Percentiles rank a stretch among this genome's conserved stretches.
These are phyloP conservation scores for Spergularia bocconei DNA, from an alignment of 148 eudicot species.

Conservation along the genomic window DNA sequence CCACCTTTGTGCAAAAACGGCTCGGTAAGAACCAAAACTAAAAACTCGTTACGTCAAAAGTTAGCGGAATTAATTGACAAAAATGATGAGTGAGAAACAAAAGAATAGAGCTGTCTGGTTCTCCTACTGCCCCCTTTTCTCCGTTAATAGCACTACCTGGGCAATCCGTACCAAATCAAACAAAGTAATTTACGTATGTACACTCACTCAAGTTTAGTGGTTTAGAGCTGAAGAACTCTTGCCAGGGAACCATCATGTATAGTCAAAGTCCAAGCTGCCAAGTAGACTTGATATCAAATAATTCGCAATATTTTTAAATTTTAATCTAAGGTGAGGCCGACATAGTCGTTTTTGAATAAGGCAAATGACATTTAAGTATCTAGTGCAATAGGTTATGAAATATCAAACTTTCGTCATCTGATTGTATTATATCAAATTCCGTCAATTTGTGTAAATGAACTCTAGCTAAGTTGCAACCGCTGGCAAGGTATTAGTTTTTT, in stretches of 20 bases:
- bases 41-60: background rate
- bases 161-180: no score
- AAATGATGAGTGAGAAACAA: background rate
- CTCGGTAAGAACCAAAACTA: background rate
- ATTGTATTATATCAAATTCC: no score
- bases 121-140: background rate
- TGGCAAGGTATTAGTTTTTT: no score
- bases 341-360: no score
- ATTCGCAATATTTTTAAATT: no score
- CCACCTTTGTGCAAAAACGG: background rate
- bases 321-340: no score
- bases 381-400: no score
- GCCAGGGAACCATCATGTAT: background rate
- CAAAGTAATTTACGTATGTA: background rate
- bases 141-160: no score
- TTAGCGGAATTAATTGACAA: background rate
- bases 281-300: background rate
- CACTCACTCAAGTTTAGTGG: constrained; percentile 9
- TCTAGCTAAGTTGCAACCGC: no score
- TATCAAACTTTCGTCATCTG: no score
- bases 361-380: no score
- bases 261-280: constrained; percentile 14
- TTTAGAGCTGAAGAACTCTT: background rate
- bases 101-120: background rate
- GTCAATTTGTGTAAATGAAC: no score